Evolutionary conservation across 768 basidiomycete genomes (phyloP).

Genomic region (Roridomyces roridus): DNA sequence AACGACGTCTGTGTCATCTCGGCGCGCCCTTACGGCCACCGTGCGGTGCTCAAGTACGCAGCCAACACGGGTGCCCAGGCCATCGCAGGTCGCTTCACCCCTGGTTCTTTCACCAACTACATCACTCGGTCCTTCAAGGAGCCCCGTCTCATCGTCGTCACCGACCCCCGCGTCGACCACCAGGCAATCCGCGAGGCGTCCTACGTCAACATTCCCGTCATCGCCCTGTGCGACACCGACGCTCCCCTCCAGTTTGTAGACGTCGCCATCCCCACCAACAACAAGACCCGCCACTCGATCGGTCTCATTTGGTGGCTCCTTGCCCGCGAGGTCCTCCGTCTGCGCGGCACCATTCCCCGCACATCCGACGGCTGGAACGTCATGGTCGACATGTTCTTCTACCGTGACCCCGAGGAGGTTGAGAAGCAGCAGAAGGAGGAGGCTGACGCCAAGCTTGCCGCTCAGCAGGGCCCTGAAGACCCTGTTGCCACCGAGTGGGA

Average conservation of each 20-base stretch:
- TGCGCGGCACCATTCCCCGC: slow-evolving; percentile 92
- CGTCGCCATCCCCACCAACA: slow-evolving; percentile 98
- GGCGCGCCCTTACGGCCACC: slow-evolving; percentile 98
- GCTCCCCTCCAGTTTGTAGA: slow-evolving; percentile 98
- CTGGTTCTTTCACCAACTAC: slow-evolving; percentile 99
- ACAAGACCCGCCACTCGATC: slow-evolving; percentile 97
- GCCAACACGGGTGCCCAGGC: slow-evolving; percentile 98
- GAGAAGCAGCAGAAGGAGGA: slow-evolving; percentile 98
- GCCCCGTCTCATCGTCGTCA: slow-evolving; percentile 97
- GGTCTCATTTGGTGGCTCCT: slow-evolving; percentile 99
- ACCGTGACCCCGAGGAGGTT: slow-evolving; percentile 99
- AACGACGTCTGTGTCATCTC: slow-evolving; percentile 98
- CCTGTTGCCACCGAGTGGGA: slow-evolving; percentile 74
- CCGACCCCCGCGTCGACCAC: slow-evolving; percentile 99
- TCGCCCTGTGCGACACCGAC: slow-evolving; percentile 98
- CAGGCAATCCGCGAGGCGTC: slow-evolving; percentile 99
- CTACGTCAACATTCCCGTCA: slow-evolving; percentile 99
- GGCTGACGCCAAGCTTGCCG: slow-evolving; percentile 82
- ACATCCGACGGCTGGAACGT: slow-evolving; percentile 94
- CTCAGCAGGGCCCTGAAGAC: slow-evolving; percentile 59
- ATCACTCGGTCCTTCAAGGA: slow-evolving; percentile 99
- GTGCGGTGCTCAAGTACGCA: slow-evolving; percentile 98
- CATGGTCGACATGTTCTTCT: slow-evolving; percentile 99
- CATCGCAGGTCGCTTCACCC: slow-evolving; percentile 99
- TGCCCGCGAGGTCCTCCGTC: slow-evolving; percentile 94